Base-by-base conservation (phyloP, 495 filamentous ascomycete genomes). In the Amniculicola lignicola region DNA sequence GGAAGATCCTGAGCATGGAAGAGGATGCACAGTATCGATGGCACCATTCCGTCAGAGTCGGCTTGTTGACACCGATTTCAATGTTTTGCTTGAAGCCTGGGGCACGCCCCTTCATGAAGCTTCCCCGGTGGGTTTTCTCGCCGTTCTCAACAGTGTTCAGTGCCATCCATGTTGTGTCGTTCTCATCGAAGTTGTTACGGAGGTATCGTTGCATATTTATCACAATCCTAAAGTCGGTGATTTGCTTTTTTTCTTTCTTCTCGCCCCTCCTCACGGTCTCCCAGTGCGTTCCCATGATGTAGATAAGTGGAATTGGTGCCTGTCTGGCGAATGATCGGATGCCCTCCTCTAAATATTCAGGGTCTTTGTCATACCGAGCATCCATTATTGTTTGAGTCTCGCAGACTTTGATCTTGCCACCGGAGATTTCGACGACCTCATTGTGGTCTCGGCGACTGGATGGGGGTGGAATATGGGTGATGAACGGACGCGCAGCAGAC, bases 121-220 rank as follows among this genome's bases (percentile, higher is more conserved):
- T 54, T 6, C 67, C 67, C 15, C 67, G 28, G 72, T 74, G 18
- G 63, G 31, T 53, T 25, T 58, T 61, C 24, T 68, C 67, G 31
- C 49, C 51, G 42, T 69, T 66, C 35, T 60, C 65, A 14, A 60
- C 67, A 27, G 56, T 63, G 0, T 19, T n/a, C 6, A 66, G 46
- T 4, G 14, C 27, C 59, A 57, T 63, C 23, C 28, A 24, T 9
- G 24, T 19, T 0, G 46, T 31, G 16, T 54, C 46, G 22, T 18
- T 12, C 4, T 18, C 22, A 19, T 52, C 35, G 37, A 51, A 62
- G n/a, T 49, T 49, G 28, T 21, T 29, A 23, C 59, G 44, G 1
- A 84, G 70, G 41, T 76, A 77, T 0, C 71, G 69, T 0, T 75
- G 74, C 31, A 85, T 62, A 19, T 79, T 74, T 41, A 82, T 64